Evolutionary conservation across 75 land plant species (phyloP), one percentile per base, ranked within the genome.

Genomic region (Cupressus sempervirens): DNA sequence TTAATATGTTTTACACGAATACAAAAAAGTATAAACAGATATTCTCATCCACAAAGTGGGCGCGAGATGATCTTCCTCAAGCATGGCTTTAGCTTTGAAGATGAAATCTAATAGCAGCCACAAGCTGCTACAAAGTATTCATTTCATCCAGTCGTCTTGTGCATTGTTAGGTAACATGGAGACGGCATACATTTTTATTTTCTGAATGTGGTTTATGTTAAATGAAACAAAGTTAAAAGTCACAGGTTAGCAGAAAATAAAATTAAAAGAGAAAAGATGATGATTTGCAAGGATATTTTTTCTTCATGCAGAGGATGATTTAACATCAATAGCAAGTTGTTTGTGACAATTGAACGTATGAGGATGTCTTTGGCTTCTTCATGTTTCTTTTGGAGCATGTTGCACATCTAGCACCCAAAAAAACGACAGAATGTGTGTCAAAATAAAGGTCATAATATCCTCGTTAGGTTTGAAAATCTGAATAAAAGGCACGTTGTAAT

Each of bases 331-430:
- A 91, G 80, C 46, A 72, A 82, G 68, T 91, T 93, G 90, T 91
- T 91, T 83, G 87, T 88, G 30, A 93, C 90, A 26, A 93, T 18
- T 80, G 95, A 91, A 48, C 93, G 91, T 41, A 92, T 94, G 26
- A 93, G 77, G 65, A 94, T 14, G 40, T 94, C 95, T 82, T 91
- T 92, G 20, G 93, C 95, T 83, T 94, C 95, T 48, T 94, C 93
- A 52, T 92, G 86, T 82, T 91, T 94, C 89, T 92, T 89, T 62
- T 86, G 92, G 87, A 94, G 84, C 90, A 89, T 91, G 84, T 85
- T 90, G 87, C 90, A 92, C 23, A 92, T 86, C 95, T 94, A 70
- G 29, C 9, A 32, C 2, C 91, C 26, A 41, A 18, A 74, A 40
- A 70, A 56, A 20, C 3, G 62, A 9, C 68, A 43, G 2, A 74